These are phyloP conservation scores for Bigelowiella natans DNA, from an alignment of 78 protist genomes.

Conservation along the genomic window DNA sequence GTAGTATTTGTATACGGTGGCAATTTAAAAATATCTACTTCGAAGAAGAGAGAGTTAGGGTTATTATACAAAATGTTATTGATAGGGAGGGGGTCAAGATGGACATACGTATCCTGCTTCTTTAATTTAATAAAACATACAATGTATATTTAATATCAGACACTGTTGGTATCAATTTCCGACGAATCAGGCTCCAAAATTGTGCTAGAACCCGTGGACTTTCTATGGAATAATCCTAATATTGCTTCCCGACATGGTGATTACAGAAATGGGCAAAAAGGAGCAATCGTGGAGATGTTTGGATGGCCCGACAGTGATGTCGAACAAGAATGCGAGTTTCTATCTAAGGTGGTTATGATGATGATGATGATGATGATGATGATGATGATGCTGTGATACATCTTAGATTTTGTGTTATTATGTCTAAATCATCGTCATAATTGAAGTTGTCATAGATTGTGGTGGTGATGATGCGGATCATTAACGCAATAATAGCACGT, in stretches of 20 bases:
- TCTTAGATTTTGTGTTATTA: too few species aligned
- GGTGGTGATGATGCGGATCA: too few species aligned
- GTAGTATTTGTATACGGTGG: not conserved
- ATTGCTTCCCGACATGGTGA: constrained; percentile 16
- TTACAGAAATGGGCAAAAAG: constrained; percentile 50
- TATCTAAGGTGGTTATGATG: too few species aligned
- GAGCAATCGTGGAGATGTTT: constrained; percentile 53
- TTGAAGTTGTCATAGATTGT: too few species aligned
- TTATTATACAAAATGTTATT: not conserved
- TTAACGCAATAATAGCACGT: too few species aligned
- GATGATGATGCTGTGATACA: too few species aligned
- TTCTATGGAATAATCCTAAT: not conserved
- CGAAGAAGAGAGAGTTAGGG: not conserved
- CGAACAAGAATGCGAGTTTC: too few species aligned
- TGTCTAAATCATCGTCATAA: too few species aligned
- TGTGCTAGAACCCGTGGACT: not conserved
- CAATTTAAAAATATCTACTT: not conserved
- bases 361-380: too few species aligned
- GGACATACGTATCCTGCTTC: constrained; percentile 14
- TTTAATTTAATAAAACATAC: constrained; percentile 13
- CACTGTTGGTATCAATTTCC: not conserved
- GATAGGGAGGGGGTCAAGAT: constrained; percentile 18
- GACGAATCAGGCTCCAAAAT: not conserved
- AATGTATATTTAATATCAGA: not conserved
- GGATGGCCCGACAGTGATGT: constrained; percentile 59